A percentile compares a stretch with the other conserved stretches of the same genome.
Evolutionary conservation across 352 stramenopile genomes (phyloP).

Genomic region (Phytopythium ostracodes): DNA sequence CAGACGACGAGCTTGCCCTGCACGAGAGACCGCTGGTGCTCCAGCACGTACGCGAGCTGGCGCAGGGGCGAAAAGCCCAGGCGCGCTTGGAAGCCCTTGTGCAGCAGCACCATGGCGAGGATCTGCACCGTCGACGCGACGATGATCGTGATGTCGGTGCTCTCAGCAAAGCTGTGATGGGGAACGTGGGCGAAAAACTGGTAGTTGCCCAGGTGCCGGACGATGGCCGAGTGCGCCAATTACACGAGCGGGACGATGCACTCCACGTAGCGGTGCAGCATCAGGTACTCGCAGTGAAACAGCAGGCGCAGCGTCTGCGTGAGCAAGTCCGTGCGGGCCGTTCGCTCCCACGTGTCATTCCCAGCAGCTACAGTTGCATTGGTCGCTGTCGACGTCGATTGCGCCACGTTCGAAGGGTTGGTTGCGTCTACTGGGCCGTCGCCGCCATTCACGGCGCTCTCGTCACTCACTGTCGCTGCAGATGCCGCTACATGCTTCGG

Average conservation of each 20-base stretch:
- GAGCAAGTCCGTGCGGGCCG: background rate
- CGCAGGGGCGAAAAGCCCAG: conserved; percentile 19
- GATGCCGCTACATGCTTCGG: background rate
- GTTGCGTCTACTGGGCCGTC: background rate
- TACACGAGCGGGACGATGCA: conserved; percentile 21
- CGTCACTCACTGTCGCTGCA: background rate
- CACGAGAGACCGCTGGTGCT: conserved; percentile 16
- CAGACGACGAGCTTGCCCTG: conserved; percentile 25
- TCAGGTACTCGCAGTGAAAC: conserved; percentile 23
- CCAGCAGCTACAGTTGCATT: background rate
- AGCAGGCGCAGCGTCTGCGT: conserved; percentile 15
- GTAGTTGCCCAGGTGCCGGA: conserved; percentile 10
- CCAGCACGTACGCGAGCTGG: conserved; percentile 21
- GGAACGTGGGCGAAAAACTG: conserved; percentile 18
- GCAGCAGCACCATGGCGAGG: conserved; percentile 14
- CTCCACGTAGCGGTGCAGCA: conserved; percentile 22
- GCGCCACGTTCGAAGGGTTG: background rate
- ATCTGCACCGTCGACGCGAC: conserved; percentile 12
- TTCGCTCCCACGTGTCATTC: background rate
- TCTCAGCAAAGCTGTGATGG: background rate
- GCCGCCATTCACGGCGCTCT: background rate
- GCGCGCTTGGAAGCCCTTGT: conserved; percentile 10
- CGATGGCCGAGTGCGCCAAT: conserved; percentile 11
- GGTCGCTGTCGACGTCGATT: background rate
- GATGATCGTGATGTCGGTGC: conserved; percentile 7